Base-by-base conservation (phyloP, 2,329 filamentous ascomycete genomes). In the Sclerotiophoma versabilis region DNA sequence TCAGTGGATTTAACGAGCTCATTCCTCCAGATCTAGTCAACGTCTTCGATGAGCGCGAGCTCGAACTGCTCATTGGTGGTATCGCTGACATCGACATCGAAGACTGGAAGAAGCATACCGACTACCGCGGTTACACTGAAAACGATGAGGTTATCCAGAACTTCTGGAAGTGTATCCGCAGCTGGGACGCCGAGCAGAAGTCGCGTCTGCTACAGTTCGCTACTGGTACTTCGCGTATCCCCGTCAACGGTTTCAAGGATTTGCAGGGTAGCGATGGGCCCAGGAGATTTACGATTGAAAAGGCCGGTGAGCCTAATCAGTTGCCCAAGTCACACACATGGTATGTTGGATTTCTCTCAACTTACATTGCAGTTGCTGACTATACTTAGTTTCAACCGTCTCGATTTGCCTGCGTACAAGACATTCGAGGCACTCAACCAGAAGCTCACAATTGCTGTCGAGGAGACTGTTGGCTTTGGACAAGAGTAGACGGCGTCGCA, bases 71-170 rank as follows among this genome's bases (percentile, higher is more conserved):
- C 65, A 98, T 99, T 72, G 95, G 95, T 63, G 95, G 95, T 83
- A 99, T 99, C 68, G 95, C 95, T n/a, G 95, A 99, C 78, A 99
- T 99, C 65, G 95, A 99, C 71, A 93, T 99, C 14, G 95, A 99
- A 57, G 95, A 99, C 78, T 99, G 95, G 95, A 98, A 99, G 89
- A 99, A 99, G 83, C 95, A 99, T 79, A 99, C 95, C 39, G 95
- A 99, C 73, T 99, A 99, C 78, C 90, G 95, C 66, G 95, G 95
- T 49, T 99, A 99, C 83, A 97, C 96, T 9, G 95, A 99, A 79
- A 92, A 88, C 52, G 95, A 99, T 69, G 92, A 97, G 72, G 95
- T 99, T 22, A 95, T 99, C 63, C 91, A 96, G 76, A 93, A 96
- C 81, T 99, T 99, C 84, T 99, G 95, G 95, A 93, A 96, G 77